phyloP scores from a whole-genome alignment of 2,329 filamentous ascomycete species.

The Gnomoniopsis smithogilvyi region DNA sequence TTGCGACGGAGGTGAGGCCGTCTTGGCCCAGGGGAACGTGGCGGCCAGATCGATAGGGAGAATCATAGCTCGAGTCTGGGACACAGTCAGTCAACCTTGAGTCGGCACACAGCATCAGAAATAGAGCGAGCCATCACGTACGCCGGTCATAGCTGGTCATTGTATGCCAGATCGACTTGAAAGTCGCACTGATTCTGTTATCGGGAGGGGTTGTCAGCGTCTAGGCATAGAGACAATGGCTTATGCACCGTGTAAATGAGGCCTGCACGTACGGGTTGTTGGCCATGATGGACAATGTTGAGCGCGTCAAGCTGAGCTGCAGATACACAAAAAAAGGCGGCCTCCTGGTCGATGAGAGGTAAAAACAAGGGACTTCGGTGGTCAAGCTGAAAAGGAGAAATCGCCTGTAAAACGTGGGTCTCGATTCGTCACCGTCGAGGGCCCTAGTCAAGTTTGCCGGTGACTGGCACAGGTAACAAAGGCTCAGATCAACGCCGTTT shows the following conservation, averaged over 20 bases:
- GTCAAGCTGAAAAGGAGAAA: constrained; percentile 18
- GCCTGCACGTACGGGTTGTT: constrained; percentile 17
- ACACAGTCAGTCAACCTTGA: constrained; percentile 20
- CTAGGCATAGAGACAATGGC: not conserved
- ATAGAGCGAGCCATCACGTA: constrained; percentile 38
- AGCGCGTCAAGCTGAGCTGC: constrained; percentile 13
- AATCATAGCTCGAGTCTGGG: constrained; percentile 91
- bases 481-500: constrained; percentile 1
- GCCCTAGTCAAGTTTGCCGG: constrained; percentile 14
- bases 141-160: constrained; percentile 72
- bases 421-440: constrained; percentile 15
- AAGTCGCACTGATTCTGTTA: constrained; percentile 63
- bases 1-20: constrained; percentile 77
- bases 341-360: constrained; percentile 2
- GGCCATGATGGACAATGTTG: constrained; percentile 14
- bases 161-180: constrained; percentile 93
- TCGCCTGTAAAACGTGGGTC: constrained; percentile 17
- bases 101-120: constrained; percentile 3
- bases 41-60: constrained; percentile 84
- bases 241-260: not conserved
- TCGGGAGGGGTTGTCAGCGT: constrained; percentile 7
- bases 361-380: constrained; percentile 11
- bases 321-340: constrained; percentile 1
- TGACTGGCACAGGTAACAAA: constrained; percentile 1
- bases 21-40: constrained; percentile 80